These are phyloP conservation scores for Pythium myriotylum DNA, from an alignment of 352 stramenopile genomes.

Conservation along the genomic window DNA sequence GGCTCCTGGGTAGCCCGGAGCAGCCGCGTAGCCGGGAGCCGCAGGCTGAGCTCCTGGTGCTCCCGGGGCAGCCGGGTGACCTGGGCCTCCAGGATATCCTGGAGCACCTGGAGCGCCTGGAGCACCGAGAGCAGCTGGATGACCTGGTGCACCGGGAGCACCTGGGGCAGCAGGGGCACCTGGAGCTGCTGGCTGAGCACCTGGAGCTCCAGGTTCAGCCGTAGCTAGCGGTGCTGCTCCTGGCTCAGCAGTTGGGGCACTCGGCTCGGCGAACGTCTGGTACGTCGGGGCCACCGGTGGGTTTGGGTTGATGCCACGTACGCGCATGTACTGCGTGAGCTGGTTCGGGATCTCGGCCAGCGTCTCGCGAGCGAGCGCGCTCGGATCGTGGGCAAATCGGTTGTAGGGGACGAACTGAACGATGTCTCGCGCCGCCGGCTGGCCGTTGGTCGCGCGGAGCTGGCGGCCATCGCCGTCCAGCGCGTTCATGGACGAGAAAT, in stretches of 20 bases:
- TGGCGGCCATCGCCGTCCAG: constrained; percentile 63
- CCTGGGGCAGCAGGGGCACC: constrained; percentile 10
- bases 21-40: not conserved
- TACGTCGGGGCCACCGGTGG: constrained; percentile 47
- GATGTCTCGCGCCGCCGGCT: constrained; percentile 53
- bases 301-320: constrained; percentile 56
- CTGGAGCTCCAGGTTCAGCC: constrained; percentile 22
- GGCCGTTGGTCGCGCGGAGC: constrained; percentile 44
- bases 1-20: constrained; percentile 1
- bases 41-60: constrained; percentile 5
- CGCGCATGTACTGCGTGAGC: constrained; percentile 79
- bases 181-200: constrained; percentile 8
- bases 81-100: not conserved
- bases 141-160: constrained; percentile 4
- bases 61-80: constrained; percentile 2
- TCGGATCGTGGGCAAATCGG: constrained; percentile 46
- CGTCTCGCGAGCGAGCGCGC: constrained; percentile 50
- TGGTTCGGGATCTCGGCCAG: constrained; percentile 77
- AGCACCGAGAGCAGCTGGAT: not conserved
- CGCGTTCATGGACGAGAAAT: constrained; percentile 72
- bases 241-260: not conserved
- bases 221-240: constrained; percentile 9
- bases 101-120: constrained; percentile 1
- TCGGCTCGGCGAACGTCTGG: constrained; percentile 47
- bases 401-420: constrained; percentile 73